Conservation (phyloP, 1,284 basidiomycete genomes). For the Ustilago trichophora region DNA sequence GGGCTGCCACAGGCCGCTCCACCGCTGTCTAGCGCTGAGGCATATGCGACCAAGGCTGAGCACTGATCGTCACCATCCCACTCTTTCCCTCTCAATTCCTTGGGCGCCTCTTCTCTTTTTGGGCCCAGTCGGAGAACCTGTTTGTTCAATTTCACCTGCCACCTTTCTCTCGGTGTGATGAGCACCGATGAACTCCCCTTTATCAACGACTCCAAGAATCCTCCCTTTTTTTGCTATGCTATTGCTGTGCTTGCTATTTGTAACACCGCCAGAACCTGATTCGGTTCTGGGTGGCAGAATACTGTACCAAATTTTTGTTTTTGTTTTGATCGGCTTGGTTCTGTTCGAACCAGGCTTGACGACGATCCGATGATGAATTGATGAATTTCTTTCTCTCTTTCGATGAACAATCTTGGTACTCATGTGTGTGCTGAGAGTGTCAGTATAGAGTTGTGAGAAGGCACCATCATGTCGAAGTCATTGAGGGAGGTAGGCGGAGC, state of each 20-base stretch:
- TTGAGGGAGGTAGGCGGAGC: too few relatives aligned
- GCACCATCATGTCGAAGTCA: too few relatives aligned
- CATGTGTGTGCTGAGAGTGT: too few relatives aligned
- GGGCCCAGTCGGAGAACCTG: conserved; percentile 1
- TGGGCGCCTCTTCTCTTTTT: background rate
- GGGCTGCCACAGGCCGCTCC: background rate
- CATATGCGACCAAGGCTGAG: conserved; percentile 24
- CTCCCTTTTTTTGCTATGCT: too few relatives aligned
- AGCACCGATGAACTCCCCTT: background rate
- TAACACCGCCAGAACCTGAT: conserved; percentile 11
- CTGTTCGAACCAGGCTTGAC: background rate
- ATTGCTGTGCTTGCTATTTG: too few relatives aligned
- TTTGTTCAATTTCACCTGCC: background rate
- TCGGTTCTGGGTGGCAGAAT: too few relatives aligned
- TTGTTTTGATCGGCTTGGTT: background rate
- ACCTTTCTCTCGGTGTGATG: background rate
- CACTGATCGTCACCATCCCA: background rate
- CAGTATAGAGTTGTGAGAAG: too few relatives aligned
- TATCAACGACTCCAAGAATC: background rate
- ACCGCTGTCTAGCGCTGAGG: conserved; percentile 36
- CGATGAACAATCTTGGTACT: background rate
- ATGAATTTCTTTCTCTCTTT: background rate
- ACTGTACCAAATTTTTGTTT: conserved; percentile 11
- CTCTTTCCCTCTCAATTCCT: background rate
- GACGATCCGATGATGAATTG: conserved; percentile 2